phyloP scores from a whole-genome alignment of 2,329 filamentous ascomycete species.

The Epichloe baconii region DNA sequence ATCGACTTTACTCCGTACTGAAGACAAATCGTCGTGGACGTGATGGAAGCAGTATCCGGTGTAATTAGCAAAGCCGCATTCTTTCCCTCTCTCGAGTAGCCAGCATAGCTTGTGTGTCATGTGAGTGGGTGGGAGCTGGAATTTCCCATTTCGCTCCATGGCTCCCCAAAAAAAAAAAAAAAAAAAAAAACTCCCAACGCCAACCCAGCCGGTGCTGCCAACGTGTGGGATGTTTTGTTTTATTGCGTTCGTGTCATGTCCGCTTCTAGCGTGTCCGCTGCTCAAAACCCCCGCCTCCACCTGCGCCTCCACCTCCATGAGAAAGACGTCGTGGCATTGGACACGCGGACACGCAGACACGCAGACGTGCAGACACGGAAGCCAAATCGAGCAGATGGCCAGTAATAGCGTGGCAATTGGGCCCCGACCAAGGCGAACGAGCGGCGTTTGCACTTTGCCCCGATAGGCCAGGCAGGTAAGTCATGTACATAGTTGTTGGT shows the following conservation, averaged over 20 bases:
- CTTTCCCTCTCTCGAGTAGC: not conserved
- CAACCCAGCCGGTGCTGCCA: not conserved
- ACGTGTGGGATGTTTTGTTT: not conserved
- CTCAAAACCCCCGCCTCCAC: not conserved
- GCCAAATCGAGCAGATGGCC: not conserved
- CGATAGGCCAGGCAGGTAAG: not conserved
- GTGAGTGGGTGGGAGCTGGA: not conserved
- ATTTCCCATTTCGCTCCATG: not conserved
- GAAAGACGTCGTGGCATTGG: not conserved
- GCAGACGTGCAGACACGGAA: not conserved
- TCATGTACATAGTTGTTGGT: not conserved
- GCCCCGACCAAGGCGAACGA: not conserved
- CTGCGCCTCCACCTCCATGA: not conserved
- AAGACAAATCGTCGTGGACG: not conserved
- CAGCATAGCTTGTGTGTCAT: constrained; percentile 4
- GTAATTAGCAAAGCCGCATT: no score
- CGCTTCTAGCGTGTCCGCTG: not conserved
- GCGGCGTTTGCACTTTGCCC: not conserved
- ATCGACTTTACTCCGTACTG: not conserved
- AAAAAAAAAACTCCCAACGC: no score
- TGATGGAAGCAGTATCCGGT: no score
- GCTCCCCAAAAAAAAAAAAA: no score
- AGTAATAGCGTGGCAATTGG: not conserved
- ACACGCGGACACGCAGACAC: no score
- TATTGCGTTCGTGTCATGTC: not conserved